Evolutionary conservation across 116 monocot species (phyloP), one percentile per base, ranked within the genome.

Genomic region (Posidonia oceanica): DNA sequence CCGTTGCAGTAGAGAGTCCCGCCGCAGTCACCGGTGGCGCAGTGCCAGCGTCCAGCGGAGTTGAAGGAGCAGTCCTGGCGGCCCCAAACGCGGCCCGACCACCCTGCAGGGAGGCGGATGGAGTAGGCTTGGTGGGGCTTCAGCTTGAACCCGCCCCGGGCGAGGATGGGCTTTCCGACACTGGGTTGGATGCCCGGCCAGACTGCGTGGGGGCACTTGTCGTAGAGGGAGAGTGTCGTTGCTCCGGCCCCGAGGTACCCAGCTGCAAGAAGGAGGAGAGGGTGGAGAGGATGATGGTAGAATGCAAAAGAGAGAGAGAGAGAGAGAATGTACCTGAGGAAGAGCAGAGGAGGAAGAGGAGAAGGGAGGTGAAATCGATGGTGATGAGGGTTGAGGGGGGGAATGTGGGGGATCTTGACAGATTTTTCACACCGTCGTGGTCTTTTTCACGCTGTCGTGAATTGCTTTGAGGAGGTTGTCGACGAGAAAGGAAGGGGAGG

Each of bases 11-110:
- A 80, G 68, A 89, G 84, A 14, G 69, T 13, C 3, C 86, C 84
- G 51, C 84, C 93, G 72, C 93, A 88, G 82, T 93, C 89, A 7
- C 89, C 93, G 61, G 86, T 89, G 61, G 83, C 78, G 75, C 89
- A 93, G 62, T 75, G 78, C 60, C 89, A 89, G 51, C 72, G 80
- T 72, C 81, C 79, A 36, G 84, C 77, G 1, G 72, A 29, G 29
- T 29, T 29, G 29, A 29, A 29, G 29, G 29, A 29, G 29, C 29
- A 29, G 29, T 1, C 29, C 29, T 29, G 29, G 29, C 29, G 29
- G 29, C 29, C 29, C 29, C 29, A 29, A 29, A 29, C 29, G 29
- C 29, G 29, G 29, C 29, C 29, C 29, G 29, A 29, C 29, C 29
- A 29, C 29, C 29, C 29, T 29, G 29, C 5, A 12, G 93, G 93